A percentile compares a stretch with the other conserved stretches of the same genome.
Evolutionary conservation across 2,329 filamentous ascomycete genomes (phyloP).

Genomic region (Xylariomycetidae sp.): DNA sequence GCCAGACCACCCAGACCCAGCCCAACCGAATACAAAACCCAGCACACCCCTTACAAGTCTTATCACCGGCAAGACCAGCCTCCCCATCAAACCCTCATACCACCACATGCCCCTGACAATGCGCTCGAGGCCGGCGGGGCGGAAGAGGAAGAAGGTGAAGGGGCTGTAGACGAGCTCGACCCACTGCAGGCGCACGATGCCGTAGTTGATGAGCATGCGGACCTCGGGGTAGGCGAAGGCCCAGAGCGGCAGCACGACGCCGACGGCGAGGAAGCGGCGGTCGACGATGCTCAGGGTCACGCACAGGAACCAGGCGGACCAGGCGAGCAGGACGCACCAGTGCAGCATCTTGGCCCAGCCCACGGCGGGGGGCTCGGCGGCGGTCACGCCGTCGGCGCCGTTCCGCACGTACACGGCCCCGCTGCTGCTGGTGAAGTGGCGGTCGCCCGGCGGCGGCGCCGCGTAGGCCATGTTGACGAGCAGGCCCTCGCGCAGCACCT

Average conservation of each 20-base stretch:
- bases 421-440: no score
- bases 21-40: no score
- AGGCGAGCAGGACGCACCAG: conserved; percentile 14
- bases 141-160: conserved; percentile 4
- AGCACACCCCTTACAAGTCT: conserved; percentile 4
- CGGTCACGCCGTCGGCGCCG: no score
- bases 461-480: conserved; percentile 11
- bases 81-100: not conserved
- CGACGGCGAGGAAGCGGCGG: conserved; percentile 14
- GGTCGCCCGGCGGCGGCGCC: no score
- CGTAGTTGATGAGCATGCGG: conserved; percentile 12
- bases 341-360: conserved; percentile 9
- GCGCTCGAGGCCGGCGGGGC: conserved; percentile 1
- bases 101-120: not conserved
- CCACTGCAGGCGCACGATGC: conserved; percentile 17
- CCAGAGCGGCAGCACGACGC: conserved; percentile 5
- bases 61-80: conserved; percentile 3
- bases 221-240: conserved; percentile 11
- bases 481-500: conserved; percentile 18
- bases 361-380: no score
- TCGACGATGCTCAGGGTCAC: conserved; percentile 9
- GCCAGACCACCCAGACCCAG: no score
- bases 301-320: conserved; percentile 17
- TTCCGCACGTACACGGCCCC: no score
- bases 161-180: conserved; percentile 11